Evolutionary conservation across 306 rosid species (phyloP), one percentile per base, ranked within the genome.

Genomic region (Acacia acuminata): DNA sequence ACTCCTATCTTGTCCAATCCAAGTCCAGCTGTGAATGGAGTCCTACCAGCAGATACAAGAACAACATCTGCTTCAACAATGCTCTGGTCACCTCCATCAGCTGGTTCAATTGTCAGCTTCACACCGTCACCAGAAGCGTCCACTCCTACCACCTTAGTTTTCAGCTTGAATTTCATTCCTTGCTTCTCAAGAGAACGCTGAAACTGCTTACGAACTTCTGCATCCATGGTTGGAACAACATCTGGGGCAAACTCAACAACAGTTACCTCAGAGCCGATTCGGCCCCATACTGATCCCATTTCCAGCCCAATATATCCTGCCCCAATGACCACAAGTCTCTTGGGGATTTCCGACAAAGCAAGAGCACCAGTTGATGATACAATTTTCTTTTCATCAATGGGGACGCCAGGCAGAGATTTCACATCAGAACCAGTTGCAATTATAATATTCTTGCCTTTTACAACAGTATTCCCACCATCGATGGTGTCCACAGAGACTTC

Each of bases 251-350:
- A 96, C 93, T 96, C 99, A 78, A 94, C 99, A 77, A 96, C 99
- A 73, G 90, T 91, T 83, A 96, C 82, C 91, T 94, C 91, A 2
- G 98, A 94, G 69, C 99, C 98, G 53, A 96, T 82, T 32, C 99
- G 87, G 63, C 98, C 94, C 99, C 99, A 96, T 8, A 96, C 99
- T 0, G 99, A 96, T 7, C 99, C 99, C 99, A 96, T 96, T 83
- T 96, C 99, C 24, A 96, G 94, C 30, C 99, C 99, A 74, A 96
- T 96, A 87, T 96, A 96, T 72, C 99, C 99, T 24, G 99, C 99
- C 76, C 99, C 98, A 19, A 96, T 88, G 82, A 96, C 99, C 72
- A 94, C 87, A 47, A 96, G 94, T 86, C 79, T 96, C 92, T 96
- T 94, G 7, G 99, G 99, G 78, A 94, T 90, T 87, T 91, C 94